Evolutionary conservation across 2,329 filamentous ascomycete genomes (phyloP), one percentile per base, ranked within the genome.

Genomic region (Rutstroemia sp.): DNA sequence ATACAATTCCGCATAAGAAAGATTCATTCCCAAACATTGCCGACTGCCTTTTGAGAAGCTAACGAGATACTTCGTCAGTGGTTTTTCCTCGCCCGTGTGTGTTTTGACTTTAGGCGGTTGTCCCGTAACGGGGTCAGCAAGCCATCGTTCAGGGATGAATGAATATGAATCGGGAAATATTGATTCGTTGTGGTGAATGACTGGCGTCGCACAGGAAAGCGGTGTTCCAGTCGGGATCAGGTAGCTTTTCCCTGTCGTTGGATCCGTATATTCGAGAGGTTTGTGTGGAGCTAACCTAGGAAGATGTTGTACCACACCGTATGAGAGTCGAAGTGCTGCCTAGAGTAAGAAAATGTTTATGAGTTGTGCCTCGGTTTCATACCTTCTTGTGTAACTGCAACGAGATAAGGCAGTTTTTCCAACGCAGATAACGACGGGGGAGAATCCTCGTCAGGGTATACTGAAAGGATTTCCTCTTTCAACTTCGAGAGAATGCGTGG

Each of bases 121-220:
- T 1, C 52, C 52, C 1, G 46, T 52, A n/a, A 39, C 19, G 2
- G 54, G 27, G 23, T 56, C 51, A n/a, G 70, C 70, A 6, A 76
- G 59, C 70, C 71, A 78, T 5, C 75, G 69, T 47, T 77, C 73
- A 0, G 75, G 75, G 3, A 61, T 50, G 57, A 74, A 78, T 1
- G 62, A 56, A 41, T 74, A 63, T 0, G 74, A 69, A 2, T 75
- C 65, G 0, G 74, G 66, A 51, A 70, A 74, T 18, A 72, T 58
- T 9, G 58, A 62, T 58, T 74, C 69, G 59, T 76, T 68, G 41
- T 73, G 69, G 57, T 77, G 74, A 6, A 70, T 66, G 4, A 74
- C 67, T 2, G 67, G 66, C 2, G 69, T 64, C 0, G 72, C 73
- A 65, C 74, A 73, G 18, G 71, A 67, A 1, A 77, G 67, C 6